A percentile compares a stretch with the other conserved stretches of the same genome.
Conservation (phyloP, 2,329 filamentous ascomycete genomes). For the Onygenales sp. region DNA sequence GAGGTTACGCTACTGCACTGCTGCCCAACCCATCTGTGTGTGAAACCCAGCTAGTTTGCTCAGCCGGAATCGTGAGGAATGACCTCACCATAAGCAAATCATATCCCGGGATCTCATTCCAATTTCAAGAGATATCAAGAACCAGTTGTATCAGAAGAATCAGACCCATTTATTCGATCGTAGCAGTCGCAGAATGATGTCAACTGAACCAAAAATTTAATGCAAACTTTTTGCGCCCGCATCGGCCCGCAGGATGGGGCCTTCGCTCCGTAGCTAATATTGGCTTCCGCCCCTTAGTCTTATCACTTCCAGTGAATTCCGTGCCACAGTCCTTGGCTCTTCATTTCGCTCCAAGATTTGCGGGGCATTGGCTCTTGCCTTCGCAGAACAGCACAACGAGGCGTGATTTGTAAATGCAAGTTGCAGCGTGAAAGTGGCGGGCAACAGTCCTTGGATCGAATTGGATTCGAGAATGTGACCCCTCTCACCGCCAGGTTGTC, state of each 20-base stretch:
- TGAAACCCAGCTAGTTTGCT: background rate
- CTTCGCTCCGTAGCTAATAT: too few species aligned
- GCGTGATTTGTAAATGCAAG: conserved; percentile 4
- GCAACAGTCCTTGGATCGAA: background rate
- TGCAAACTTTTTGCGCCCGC: too few species aligned
- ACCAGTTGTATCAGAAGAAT: background rate
- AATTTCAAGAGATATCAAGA: background rate
- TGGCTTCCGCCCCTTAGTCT: too few species aligned
- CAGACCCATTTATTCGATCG: background rate
- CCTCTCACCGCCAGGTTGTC: background rate
- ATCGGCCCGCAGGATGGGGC: too few species aligned
- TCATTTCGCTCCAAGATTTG: background rate
- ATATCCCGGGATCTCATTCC: background rate
- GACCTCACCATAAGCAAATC: background rate
- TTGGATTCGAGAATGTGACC: background rate
- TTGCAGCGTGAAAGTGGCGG: background rate
- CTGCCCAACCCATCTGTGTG: conserved; percentile 7
- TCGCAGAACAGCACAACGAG: background rate
- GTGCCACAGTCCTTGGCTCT: background rate
- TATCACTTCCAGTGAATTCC: too few species aligned
- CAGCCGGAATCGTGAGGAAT: background rate
- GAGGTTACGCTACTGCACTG: conserved; percentile 8
- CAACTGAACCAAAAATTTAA: too few species aligned
- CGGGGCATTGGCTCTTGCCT: background rate
- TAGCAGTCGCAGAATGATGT: background rate